These are phyloP conservation scores for Cephalotrichum gorgonifer DNA, from an alignment of 2,329 filamentous ascomycete species.

Conservation along the genomic window DNA sequence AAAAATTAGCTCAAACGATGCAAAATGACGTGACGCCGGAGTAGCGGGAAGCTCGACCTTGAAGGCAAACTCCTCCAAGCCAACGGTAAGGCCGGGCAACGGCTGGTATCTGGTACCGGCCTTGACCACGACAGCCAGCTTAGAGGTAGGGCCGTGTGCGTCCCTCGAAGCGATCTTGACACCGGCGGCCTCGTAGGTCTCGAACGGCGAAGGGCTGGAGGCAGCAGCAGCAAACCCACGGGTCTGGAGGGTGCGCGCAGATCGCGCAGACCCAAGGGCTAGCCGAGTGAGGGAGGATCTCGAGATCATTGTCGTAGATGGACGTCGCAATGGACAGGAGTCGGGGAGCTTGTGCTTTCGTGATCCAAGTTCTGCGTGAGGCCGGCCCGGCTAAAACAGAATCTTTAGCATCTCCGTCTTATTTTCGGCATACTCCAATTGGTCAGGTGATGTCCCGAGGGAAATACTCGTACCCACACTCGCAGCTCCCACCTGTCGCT, in stretches of 20 bases:
- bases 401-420: conserved; percentile 5
- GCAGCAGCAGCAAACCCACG: conserved; percentile 50
- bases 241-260: conserved; percentile 40
- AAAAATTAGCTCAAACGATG: conserved; percentile 35
- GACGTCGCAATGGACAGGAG: conserved; percentile 43
- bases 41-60: conserved; percentile 48
- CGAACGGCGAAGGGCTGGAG: conserved; percentile 66
- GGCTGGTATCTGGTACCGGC: conserved; percentile 90
- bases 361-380: conserved; percentile 3
- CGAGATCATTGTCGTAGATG: conserved; percentile 51
- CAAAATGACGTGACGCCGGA: background rate
- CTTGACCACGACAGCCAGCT: conserved; percentile 84
- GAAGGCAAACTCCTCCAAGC: conserved; percentile 92
- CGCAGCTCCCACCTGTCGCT: too few species aligned
- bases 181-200: conserved; percentile 74
- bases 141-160: conserved; percentile 77
- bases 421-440: conserved; percentile 7
- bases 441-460: conserved; percentile 6
- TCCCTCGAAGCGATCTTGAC: conserved; percentile 92
- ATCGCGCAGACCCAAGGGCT: conserved; percentile 45
- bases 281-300: conserved; percentile 51
- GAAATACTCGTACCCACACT: too few species aligned
- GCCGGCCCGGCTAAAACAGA: conserved; percentile 5
- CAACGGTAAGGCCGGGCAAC: conserved; percentile 79
- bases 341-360: conserved; percentile 9